A percentile compares a stretch with the other conserved stretches of the same genome.
These are phyloP conservation scores for Blastosporella zonata DNA, from an alignment of 1,284 basidiomycete genomes.

Conservation along the genomic window DNA sequence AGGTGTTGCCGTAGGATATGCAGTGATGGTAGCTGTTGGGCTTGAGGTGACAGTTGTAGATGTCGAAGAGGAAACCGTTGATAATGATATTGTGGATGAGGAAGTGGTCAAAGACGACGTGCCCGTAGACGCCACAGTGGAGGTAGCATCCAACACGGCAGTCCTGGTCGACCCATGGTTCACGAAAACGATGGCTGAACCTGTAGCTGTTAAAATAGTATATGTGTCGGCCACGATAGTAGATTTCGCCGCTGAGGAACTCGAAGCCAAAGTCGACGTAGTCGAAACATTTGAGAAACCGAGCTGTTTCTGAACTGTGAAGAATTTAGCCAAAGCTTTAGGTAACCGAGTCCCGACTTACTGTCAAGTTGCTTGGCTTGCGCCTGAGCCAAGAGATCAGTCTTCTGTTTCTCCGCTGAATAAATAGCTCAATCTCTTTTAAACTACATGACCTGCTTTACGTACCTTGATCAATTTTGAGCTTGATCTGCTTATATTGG, in stretches of 20 bases:
- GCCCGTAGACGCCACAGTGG: background rate
- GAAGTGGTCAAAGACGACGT: background rate
- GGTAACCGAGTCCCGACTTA: background rate
- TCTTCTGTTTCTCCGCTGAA: conserved; percentile 1
- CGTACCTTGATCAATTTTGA: conserved; percentile 9
- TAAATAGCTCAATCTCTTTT: background rate
- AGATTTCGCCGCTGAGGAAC: background rate
- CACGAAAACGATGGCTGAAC: conserved; percentile 8
- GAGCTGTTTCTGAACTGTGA: conserved; percentile 2
- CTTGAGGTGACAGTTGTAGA: background rate
- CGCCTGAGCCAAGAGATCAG: conserved; percentile 6
- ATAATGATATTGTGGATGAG: background rate
- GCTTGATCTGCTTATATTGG: conserved; percentile 12
- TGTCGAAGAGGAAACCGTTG: conserved; percentile 1
- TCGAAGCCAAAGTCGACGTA: background rate
- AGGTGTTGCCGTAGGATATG: background rate
- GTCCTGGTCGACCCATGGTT: conserved; percentile 6
- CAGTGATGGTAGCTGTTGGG: background rate
- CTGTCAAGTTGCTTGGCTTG: conserved; percentile 11
- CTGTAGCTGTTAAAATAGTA: conserved; percentile 8
- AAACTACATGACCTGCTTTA: background rate
- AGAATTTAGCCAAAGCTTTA: background rate
- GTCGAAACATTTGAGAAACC: conserved; percentile 4
- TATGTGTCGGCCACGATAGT: conserved; percentile 4
- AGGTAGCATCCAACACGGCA: background rate